Evolutionary conservation across 768 basidiomycete genomes (phyloP).

Genomic region (Amanita pallidorosea): DNA sequence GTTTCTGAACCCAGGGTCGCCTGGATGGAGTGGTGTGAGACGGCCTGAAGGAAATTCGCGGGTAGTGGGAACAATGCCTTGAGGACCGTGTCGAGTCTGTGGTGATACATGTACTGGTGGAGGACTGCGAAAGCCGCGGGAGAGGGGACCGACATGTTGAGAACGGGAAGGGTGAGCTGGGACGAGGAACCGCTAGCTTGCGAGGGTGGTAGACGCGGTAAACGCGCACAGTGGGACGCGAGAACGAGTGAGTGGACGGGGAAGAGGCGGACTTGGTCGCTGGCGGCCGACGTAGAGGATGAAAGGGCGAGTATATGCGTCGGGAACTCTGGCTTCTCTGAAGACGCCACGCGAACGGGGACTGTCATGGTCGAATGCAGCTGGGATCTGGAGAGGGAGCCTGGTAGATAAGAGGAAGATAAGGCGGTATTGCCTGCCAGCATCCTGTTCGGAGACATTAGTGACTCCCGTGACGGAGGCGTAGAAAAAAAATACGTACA

Average conservation of each 20-base stretch:
- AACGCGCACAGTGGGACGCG: slow-evolving; percentile 46
- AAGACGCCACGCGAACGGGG: slow-evolving; percentile 21
- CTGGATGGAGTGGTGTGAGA: slow-evolving; percentile 33
- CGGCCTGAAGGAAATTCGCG: slow-evolving; percentile 28
- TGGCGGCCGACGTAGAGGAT: slow-evolving; percentile 30
- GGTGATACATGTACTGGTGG: slow-evolving; percentile 59
- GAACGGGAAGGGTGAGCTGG: slow-evolving; percentile 42
- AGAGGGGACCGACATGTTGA: slow-evolving; percentile 62
- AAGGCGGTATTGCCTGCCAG: slow-evolving; percentile 41
- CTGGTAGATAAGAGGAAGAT: slow-evolving; percentile 45
- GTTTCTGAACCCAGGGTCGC: slow-evolving; percentile 35
- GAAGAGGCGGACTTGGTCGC: slow-evolving; percentile 38
- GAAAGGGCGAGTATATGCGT: slow-evolving; percentile 50
- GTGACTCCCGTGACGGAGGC: slow-evolving; percentile 11
- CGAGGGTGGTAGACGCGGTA: slow-evolving; percentile 38
- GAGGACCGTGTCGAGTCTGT: slow-evolving; percentile 49
- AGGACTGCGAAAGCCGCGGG: slow-evolving; percentile 58
- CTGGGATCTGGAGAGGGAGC: slow-evolving; percentile 55
- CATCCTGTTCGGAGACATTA: slow-evolving; percentile 27
- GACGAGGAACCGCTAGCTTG: slow-evolving; percentile 17
- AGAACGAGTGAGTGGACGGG: slow-evolving; percentile 56
- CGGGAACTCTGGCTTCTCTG: slow-evolving; percentile 27
- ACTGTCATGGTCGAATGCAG: slow-evolving; percentile 50
- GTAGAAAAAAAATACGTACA: slow-evolving; percentile 21
- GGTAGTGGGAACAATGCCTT: slow-evolving; percentile 53